Evolutionary conservation across 2,329 filamentous ascomycete species (phyloP), one percentile per base, ranked within the genome.

Genomic region (Cryphonectria carpinicola): DNA sequence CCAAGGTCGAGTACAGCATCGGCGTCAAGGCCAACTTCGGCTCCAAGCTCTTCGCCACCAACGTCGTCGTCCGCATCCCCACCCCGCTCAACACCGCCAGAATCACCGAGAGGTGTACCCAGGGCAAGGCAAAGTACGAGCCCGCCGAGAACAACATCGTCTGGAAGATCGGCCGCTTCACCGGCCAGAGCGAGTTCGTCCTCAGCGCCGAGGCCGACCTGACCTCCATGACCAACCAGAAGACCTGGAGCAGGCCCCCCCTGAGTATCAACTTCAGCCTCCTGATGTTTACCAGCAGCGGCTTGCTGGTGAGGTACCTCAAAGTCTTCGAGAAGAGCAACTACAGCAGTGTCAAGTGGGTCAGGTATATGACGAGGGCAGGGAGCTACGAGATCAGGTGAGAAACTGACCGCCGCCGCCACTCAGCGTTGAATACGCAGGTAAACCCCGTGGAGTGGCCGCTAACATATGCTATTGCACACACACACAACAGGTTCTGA

Each of bases 251-350:
- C 75, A 87, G 96, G 68, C 97, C 97, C 65, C 96, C 96, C 4
- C 84, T 99, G 73, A 98, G 91, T 81, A 84, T 99, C 81, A 96
- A 90, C 81, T 99, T 99, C 79, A 96, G 92, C 74, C 82, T 99
- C 77, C 86, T 99, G 77, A 99, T 99, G 97, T 99, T 99, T 79
- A 99, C 96, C 28, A 97, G 94, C 79, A 97, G 93, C 0, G 96
- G 96, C 0, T 80, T 99, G 78, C 80, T 99, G 74, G 96, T 99
- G 70, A 86, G 97, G 65, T 99, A 99, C 81, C 83, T 99, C 70
- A 99, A 99, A 83, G 96, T 99, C 1, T 99, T 99, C 84, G 96
- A 99, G 84, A 99, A 99, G 90, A 96, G 89, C 82, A 98, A 98
- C 82, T 99, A 99, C 81, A 97, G 93, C 73, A 97, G 94, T 79